Percentiles rank a stretch among this genome's conserved stretches.
These are phyloP conservation scores for Coniferiporia sulphurascens DNA, from an alignment of 1,284 basidiomycete species.

Conservation along the genomic window DNA sequence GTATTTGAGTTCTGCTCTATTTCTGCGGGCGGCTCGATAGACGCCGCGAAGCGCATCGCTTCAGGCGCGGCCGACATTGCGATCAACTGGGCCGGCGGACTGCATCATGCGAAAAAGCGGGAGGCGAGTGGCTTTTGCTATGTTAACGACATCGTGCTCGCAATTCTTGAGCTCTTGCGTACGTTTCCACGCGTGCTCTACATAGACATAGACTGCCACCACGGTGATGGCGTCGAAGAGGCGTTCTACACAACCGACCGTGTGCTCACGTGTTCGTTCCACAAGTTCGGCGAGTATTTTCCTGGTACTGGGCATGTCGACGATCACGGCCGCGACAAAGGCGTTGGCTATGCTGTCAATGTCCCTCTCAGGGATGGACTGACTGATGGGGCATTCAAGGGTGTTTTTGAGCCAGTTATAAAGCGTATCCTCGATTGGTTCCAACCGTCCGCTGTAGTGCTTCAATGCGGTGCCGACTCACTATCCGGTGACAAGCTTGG, in stretches of 20 bases:
- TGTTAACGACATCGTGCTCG: constrained; percentile 93
- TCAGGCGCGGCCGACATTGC: constrained; percentile 86
- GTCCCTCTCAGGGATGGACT: constrained; percentile 94
- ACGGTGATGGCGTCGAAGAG: constrained; percentile 98
- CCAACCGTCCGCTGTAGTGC: constrained; percentile 83
- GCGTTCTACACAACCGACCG: constrained; percentile 97
- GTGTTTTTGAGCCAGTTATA: constrained; percentile 87
- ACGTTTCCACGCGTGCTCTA: constrained; percentile 87
- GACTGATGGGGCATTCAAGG: constrained; percentile 76
- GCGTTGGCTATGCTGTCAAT: constrained; percentile 90
- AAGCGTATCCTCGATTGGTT: constrained; percentile 88
- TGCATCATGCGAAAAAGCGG: constrained; percentile 97
- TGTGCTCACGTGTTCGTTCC: constrained; percentile 95
- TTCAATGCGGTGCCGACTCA: constrained; percentile 97
- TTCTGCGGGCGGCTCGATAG: constrained; percentile 92
- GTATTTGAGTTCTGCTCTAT: constrained; percentile 97
- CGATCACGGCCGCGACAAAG: constrained; percentile 82
- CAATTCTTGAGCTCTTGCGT: constrained; percentile 83
- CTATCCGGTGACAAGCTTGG: constrained; percentile 95
- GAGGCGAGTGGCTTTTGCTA: constrained; percentile 98
- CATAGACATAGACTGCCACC: constrained; percentile 97
- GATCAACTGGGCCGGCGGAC: constrained; percentile 96
- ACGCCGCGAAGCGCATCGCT: constrained; percentile 79
- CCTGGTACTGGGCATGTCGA: constrained; percentile 89
- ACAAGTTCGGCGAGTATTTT: constrained; percentile 97